Percentiles rank a stretch among this genome's conserved stretches.
Conservation (phyloP, 352 stramenopile species). For the Paralagenidium karlingii region DNA sequence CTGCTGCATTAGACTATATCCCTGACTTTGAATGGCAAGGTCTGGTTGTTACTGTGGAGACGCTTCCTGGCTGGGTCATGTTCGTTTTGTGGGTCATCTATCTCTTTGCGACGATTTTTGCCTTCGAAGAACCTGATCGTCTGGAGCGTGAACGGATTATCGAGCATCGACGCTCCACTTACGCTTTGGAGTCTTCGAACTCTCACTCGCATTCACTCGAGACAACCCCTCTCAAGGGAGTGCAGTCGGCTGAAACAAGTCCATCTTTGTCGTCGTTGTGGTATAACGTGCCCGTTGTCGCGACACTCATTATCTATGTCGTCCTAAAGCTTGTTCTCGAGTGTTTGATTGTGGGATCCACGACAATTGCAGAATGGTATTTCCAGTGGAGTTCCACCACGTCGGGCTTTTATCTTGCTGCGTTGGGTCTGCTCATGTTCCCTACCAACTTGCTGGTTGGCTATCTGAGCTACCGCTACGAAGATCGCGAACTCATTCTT, state of each 20-base stretch:
- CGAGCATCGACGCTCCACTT: conserved; percentile 21
- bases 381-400: conserved; percentile 82
- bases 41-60: conserved; percentile 76
- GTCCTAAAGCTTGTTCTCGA: conserved; percentile 89
- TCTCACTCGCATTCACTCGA: not conserved
- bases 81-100: conserved; percentile 58
- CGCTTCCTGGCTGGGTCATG: conserved; percentile 86
- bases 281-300: conserved; percentile 64
- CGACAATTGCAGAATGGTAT: conserved; percentile 81
- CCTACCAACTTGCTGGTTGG: conserved; percentile 86
- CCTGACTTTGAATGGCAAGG: conserved; percentile 49
- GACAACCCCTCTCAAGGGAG: conserved; percentile 1
- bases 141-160: conserved; percentile 30
- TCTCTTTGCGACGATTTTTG: conserved; percentile 31
- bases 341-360: conserved; percentile 73
- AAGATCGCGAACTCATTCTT: conserved; percentile 89
- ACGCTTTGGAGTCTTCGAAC: not conserved
- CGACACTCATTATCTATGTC: conserved; percentile 80
- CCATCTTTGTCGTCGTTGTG: conserved; percentile 38
- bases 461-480: conserved; percentile 79
- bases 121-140: conserved; percentile 56
- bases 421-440: conserved; percentile 86
- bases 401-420: conserved; percentile 80
- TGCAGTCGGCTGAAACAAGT: not conserved
- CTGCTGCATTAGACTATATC: conserved; percentile 52